A percentile compares a stretch with the other conserved stretches of the same genome.
Conservation (phyloP, 257 asterid genomes). For the Lantana camara region DNA sequence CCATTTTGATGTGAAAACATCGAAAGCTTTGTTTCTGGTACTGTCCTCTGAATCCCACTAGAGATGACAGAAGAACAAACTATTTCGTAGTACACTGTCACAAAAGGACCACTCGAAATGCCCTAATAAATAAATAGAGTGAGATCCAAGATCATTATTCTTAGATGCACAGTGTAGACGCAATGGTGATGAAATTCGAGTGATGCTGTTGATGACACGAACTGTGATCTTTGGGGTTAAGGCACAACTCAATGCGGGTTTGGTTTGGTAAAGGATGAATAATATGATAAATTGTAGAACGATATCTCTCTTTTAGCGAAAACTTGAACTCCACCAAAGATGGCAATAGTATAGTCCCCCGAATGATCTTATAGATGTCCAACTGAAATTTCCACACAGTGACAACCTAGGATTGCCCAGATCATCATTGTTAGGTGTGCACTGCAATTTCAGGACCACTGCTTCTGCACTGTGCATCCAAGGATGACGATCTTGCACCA, state of each 20-base stretch:
- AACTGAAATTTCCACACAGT: too few relatives aligned
- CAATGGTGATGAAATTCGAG: not conserved
- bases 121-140: not conserved
- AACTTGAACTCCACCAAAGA: too few relatives aligned
- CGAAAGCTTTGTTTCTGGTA: not conserved
- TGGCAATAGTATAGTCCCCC: too few relatives aligned
- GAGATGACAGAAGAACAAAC: not conserved
- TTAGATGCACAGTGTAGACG: not conserved
- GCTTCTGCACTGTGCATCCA: too few relatives aligned
- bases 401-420: too few relatives aligned
- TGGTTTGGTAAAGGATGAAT: not conserved
- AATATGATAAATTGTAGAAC: not conserved
- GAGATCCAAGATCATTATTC: not conserved
- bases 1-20: not conserved
- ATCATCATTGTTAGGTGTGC: too few relatives aligned
- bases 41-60: not conserved
- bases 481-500: too few relatives aligned
- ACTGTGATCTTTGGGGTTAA: not conserved
- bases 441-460: too few relatives aligned
- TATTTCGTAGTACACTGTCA: not conserved
- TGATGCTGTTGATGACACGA: not conserved
- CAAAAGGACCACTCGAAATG: not conserved
- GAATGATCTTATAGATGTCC: too few relatives aligned
- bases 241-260: not conserved
- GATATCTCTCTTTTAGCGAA: too few relatives aligned